phyloP scores from a whole-genome alignment of 2,329 filamentous ascomycete species.

The Rutstroemia sp. region DNA sequence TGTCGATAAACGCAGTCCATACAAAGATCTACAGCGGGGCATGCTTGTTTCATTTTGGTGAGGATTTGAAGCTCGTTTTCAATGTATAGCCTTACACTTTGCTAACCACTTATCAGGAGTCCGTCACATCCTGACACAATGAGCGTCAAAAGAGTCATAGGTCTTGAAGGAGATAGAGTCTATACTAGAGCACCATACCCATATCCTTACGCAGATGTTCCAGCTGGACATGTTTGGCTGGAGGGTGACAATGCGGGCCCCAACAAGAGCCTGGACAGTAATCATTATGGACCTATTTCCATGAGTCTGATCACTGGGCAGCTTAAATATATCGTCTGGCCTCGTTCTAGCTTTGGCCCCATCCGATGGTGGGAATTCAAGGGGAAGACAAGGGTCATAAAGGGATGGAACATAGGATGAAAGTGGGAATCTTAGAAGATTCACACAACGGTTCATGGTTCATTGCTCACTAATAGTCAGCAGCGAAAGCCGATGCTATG shows the following conservation, averaged over 20 bases:
- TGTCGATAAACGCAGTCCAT: slow-evolving; percentile 51
- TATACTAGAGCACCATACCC: slow-evolving; percentile 47
- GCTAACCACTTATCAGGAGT: slow-evolving; percentile 41
- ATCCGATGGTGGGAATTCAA: slow-evolving; percentile 49
- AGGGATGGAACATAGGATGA: slow-evolving; percentile 17
- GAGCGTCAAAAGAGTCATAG: slow-evolving; percentile 78
- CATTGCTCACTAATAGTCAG: too few relatives aligned
- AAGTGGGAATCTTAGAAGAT: not conserved
- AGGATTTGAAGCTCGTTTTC: slow-evolving; percentile 14
- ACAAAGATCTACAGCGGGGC: slow-evolving; percentile 54
- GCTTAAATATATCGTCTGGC: slow-evolving; percentile 66
- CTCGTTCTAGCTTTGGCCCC: slow-evolving; percentile 49
- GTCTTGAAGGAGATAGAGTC: slow-evolving; percentile 71
- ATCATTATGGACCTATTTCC: slow-evolving; percentile 80
- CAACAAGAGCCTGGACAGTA: slow-evolving; percentile 71
- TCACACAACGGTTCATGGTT: too few relatives aligned
- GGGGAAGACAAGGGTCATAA: slow-evolving; percentile 35
- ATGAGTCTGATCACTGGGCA: slow-evolving; percentile 67
- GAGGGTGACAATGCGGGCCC: slow-evolving; percentile 68
- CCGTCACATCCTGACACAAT: slow-evolving; percentile 62
- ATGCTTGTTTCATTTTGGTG: slow-evolving; percentile 70
- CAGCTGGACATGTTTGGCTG: slow-evolving; percentile 85
- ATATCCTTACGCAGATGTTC: slow-evolving; percentile 59
- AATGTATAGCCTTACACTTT: not conserved
- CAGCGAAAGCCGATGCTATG: too few relatives aligned